These are phyloP conservation scores for Sporobolomyces pararoseus DNA, from an alignment of 768 basidiomycete genomes.

Conservation along the genomic window DNA sequence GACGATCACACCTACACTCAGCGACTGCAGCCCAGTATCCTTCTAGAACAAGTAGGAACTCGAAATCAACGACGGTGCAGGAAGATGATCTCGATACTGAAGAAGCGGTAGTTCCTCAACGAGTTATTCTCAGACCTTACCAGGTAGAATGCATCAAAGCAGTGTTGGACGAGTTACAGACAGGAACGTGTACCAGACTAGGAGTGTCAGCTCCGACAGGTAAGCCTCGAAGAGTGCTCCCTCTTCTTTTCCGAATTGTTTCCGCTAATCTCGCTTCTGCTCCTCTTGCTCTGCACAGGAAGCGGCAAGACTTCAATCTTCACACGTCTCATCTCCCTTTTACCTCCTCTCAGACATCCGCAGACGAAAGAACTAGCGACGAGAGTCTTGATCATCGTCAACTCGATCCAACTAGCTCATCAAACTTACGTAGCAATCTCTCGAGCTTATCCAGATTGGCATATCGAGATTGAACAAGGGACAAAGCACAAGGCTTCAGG, in stretches of 20 bases:
- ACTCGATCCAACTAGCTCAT: conserved; percentile 78
- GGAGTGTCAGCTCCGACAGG: conserved; percentile 68
- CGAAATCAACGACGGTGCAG: not conserved
- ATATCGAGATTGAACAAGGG: conserved; percentile 89
- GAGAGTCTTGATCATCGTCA: conserved; percentile 73
- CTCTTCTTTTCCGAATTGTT: too few relatives aligned
- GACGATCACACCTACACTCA: not conserved
- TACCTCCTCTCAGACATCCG: conserved; percentile 51
- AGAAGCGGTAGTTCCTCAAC: not conserved
- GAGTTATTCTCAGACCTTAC: conserved; percentile 61
- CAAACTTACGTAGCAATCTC: conserved; percentile 75
- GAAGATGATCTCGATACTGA: not conserved
- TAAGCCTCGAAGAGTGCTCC: not conserved
- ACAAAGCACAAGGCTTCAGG: conserved; percentile 69
- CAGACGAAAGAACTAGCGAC: conserved; percentile 1
- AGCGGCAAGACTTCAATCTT: conserved; percentile 89
- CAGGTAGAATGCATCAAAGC: conserved; percentile 75
- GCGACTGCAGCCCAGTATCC: too few relatives aligned
- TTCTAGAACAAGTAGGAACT: too few relatives aligned
- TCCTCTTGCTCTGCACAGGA: conserved; percentile 55
- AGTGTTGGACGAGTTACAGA: conserved; percentile 64
- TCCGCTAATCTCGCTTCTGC: not conserved
- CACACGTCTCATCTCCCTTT: conserved; percentile 68
- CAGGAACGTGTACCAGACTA: conserved; percentile 65
- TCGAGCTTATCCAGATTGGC: conserved; percentile 65